These are phyloP conservation scores for Aspergillus brunneoviolaceus DNA, from an alignment of 2,329 filamentous ascomycete genomes.

Conservation along the genomic window DNA sequence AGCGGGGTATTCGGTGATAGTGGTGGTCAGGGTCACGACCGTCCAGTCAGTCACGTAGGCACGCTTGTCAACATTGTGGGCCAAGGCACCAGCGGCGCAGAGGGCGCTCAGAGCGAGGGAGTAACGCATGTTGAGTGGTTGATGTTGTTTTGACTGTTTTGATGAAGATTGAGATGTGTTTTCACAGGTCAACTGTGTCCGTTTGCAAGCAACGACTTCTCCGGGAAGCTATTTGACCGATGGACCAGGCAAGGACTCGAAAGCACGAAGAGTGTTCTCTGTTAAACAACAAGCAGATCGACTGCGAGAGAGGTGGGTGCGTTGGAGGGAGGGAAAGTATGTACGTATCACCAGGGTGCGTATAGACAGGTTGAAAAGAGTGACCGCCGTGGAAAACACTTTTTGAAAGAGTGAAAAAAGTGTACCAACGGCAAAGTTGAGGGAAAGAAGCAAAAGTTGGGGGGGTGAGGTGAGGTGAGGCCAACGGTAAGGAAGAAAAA, in stretches of 20 bases:
- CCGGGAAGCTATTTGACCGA: constrained; percentile 34
- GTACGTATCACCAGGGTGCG: constrained; percentile 17
- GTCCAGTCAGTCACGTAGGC: constrained; percentile 36
- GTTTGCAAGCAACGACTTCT: constrained; percentile 30
- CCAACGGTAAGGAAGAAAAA: constrained; percentile 16
- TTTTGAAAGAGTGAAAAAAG: constrained; percentile 35
- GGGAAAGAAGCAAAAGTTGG: constrained; percentile 8
- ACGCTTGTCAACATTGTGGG: constrained; percentile 36
- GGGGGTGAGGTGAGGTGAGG: constrained; percentile 16
- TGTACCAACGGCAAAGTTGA: constrained; percentile 20
- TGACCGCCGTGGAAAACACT: constrained; percentile 33
- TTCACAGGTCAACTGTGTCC: constrained; percentile 34
- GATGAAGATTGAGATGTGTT: constrained; percentile 12
- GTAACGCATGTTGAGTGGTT: constrained; percentile 32
- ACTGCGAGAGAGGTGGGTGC: constrained; percentile 25
- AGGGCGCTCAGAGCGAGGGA: constrained; percentile 37
- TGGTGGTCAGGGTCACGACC: constrained; percentile 38
- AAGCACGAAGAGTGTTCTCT: constrained; percentile 5
- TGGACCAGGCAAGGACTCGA: constrained; percentile 11
- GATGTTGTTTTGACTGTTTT: constrained; percentile 11
- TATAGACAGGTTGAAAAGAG: constrained; percentile 28
- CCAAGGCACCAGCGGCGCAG: constrained; percentile 36
- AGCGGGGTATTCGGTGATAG: constrained; percentile 27
- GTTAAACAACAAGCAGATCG: constrained; percentile 33
- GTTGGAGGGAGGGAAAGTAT: constrained; percentile 9